Evolutionary conservation across 306 rosid genomes (phyloP).

Genomic region (Cercis canadensis): DNA sequence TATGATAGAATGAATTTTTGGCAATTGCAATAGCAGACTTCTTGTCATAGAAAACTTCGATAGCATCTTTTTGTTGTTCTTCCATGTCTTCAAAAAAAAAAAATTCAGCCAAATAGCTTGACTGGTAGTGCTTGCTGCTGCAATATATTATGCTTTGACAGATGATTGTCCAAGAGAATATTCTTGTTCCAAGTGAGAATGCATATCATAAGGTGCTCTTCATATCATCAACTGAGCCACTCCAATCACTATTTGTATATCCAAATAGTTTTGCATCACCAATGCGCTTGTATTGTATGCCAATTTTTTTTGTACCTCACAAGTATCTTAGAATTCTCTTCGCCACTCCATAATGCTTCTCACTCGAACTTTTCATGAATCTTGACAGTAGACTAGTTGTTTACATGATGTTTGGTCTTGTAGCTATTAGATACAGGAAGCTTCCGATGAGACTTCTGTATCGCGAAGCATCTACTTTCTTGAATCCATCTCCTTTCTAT

Average conservation of each 20-base stretch:
- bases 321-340: background rate
- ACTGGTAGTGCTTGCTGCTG: background rate
- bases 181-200: background rate
- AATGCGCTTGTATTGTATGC: background rate
- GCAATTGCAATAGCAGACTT: background rate
- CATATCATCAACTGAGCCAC: background rate
- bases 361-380: background rate
- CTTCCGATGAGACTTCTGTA: background rate
- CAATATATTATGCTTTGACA: background rate
- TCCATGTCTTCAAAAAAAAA: background rate
- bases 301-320: background rate
- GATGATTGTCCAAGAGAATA: background rate
- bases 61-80: background rate
- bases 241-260: background rate
- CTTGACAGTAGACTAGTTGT: background rate
- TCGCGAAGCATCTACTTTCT: background rate
- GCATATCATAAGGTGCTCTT: background rate
- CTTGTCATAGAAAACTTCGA: background rate
- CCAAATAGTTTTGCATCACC: background rate
- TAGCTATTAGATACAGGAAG: background rate
- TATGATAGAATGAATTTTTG: no score
- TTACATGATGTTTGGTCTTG: background rate
- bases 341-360: background rate
- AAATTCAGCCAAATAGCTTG: background rate
- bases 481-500: background rate